Conservation (phyloP, 345 rosid species). For the Citrus medica region DNA sequence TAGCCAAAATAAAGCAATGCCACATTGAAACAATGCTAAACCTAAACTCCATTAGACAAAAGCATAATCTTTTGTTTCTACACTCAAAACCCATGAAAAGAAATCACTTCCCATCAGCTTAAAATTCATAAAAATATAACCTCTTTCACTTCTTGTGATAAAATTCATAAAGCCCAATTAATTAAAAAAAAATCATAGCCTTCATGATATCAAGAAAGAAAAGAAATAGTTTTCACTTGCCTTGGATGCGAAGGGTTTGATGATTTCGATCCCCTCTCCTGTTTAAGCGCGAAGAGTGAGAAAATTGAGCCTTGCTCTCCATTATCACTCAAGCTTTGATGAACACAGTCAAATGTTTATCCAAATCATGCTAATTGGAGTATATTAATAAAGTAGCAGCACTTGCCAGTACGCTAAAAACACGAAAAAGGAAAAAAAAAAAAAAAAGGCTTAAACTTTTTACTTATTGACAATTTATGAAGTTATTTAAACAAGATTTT, state of each 20-base stretch:
- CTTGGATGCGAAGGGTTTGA: constrained; percentile 35
- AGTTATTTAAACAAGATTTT: background rate
- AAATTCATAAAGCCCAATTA: background rate
- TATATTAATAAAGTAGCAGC: background rate
- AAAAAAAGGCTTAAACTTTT: background rate
- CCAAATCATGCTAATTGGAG: background rate
- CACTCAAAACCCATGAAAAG: background rate
- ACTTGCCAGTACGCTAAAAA: background rate
- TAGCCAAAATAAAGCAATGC: background rate
- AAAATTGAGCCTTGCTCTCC: constrained; percentile 51
- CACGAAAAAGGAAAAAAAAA: background rate
- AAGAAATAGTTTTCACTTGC: constrained; percentile 21
- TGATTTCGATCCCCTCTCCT: constrained; percentile 58
- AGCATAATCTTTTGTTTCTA: background rate
- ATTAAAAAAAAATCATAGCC: background rate
- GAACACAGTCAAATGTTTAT: constrained; percentile 1
- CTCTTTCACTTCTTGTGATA: background rate
- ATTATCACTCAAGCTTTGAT: constrained; percentile 19
- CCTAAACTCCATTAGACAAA: background rate
- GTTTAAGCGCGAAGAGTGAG: constrained; percentile 55
- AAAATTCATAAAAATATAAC: background rate
- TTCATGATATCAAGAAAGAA: background rate
- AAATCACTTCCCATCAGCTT: background rate
- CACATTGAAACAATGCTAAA: background rate
- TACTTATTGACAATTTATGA: background rate